These are phyloP conservation scores for Globisporangium canariense DNA, from an alignment of 352 stramenopile species.

Conservation along the genomic window DNA sequence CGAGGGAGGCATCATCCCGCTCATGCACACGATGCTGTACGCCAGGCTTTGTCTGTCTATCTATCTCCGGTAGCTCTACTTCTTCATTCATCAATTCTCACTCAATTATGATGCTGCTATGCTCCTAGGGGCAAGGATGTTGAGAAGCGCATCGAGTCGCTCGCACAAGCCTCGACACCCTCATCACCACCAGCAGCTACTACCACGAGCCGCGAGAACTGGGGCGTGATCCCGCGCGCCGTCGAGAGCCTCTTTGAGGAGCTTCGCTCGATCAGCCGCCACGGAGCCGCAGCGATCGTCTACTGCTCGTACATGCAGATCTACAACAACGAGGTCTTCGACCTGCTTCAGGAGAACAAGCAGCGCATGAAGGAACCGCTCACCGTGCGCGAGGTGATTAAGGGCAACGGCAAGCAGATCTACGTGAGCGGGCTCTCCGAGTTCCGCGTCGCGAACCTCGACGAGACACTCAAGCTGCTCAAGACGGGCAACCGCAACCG, in stretches of 20 bases:
- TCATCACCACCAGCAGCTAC: not conserved
- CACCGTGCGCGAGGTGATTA: constrained; percentile 62
- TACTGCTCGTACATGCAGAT: constrained; percentile 92
- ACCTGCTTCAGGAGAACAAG: constrained; percentile 68
- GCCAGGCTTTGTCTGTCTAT: constrained; percentile 1
- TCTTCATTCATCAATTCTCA: constrained; percentile 2
- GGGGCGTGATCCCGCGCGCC: constrained; percentile 84
- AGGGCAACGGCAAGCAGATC: constrained; percentile 78
- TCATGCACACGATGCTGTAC: constrained; percentile 76
- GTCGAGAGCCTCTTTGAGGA: constrained; percentile 85
- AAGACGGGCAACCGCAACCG: constrained; percentile 76
- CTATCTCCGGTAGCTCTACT: not conserved
- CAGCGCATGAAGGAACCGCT: constrained; percentile 49
- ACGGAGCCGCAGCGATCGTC: constrained; percentile 63
- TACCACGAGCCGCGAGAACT: constrained; percentile 24
- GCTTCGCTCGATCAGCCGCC: constrained; percentile 38
- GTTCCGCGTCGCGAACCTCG: constrained; percentile 76
- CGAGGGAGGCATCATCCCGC: no score
- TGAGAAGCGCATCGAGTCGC: constrained; percentile 34
- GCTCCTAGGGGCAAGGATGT: constrained; percentile 46
- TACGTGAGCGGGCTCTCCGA: constrained; percentile 90
- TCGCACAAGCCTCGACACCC: not conserved
- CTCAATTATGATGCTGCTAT: not conserved
- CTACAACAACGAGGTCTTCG: constrained; percentile 86
- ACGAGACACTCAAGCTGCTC: constrained; percentile 81